Evolutionary conservation across 1,284 basidiomycete species (phyloP).

Genomic region (Entoloma clypeatum): DNA sequence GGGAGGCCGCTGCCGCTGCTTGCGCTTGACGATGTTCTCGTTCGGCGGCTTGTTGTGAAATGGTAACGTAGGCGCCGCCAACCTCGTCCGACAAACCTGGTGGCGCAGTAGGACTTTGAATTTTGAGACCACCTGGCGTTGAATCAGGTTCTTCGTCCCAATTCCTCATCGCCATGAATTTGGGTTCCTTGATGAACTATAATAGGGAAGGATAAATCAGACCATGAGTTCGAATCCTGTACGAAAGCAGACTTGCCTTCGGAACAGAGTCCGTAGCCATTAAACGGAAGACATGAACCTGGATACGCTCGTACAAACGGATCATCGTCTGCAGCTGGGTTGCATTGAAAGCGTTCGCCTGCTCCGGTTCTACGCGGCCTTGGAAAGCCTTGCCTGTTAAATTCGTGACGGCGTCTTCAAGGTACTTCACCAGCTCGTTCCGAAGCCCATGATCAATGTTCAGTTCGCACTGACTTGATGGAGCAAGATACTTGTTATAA

Average conservation of each 20-base stretch:
- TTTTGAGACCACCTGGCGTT: slow-evolving; percentile 58
- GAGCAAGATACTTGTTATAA: slow-evolving; percentile 93
- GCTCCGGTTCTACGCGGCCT: slow-evolving; percentile 75
- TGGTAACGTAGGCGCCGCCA: slow-evolving; percentile 80
- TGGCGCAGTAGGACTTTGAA: slow-evolving; percentile 57
- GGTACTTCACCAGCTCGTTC: slow-evolving; percentile 90
- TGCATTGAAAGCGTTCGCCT: slow-evolving; percentile 79
- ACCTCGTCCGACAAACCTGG: slow-evolving; percentile 70
- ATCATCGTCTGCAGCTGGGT: slow-evolving; percentile 95
- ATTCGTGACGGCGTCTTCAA: slow-evolving; percentile 80
- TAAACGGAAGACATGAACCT: slow-evolving; percentile 92
- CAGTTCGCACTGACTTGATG: slow-evolving; percentile 91
- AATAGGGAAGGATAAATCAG: slow-evolving; percentile 11
- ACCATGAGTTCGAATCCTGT: slow-evolving; percentile 7
- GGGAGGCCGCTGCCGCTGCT: slow-evolving; percentile 5
- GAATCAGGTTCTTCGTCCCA: slow-evolving; percentile 71
- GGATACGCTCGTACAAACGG: slow-evolving; percentile 91
- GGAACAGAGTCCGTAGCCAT: slow-evolving; percentile 99
- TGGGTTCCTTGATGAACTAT: slow-evolving; percentile 85
- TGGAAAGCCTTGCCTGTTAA: slow-evolving; percentile 74
- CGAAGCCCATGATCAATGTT: slow-evolving; percentile 98
- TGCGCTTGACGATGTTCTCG: slow-evolving; percentile 46
- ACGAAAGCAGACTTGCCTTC: slow-evolving; percentile 53
- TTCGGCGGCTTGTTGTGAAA: slow-evolving; percentile 72
- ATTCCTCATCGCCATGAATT: slow-evolving; percentile 71